A percentile compares a stretch with the other conserved stretches of the same genome.
These are phyloP conservation scores for Tinospora cordifolia DNA, from an alignment of 164 flowering plant genomes.

Conservation along the genomic window DNA sequence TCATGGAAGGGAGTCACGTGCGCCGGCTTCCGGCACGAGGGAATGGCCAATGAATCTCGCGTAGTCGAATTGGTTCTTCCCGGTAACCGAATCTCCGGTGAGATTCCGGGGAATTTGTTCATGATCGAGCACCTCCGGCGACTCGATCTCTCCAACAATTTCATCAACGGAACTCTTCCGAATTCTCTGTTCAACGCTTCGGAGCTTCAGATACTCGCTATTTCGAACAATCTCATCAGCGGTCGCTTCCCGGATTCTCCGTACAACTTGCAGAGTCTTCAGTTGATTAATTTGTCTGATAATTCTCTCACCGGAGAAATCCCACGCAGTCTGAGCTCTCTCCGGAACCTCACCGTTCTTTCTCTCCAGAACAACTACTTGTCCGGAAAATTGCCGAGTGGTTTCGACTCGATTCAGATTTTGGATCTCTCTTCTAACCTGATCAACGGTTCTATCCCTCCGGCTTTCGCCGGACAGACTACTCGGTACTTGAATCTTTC, in stretches of 20 bases:
- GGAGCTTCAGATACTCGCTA: conserved; percentile 46
- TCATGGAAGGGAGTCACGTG: conserved; percentile 75
- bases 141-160: conserved; percentile 78
- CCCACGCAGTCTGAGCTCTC: conserved; percentile 37
- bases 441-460: conserved; percentile 58
- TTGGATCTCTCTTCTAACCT: conserved; percentile 67
- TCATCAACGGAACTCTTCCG: conserved; percentile 74
- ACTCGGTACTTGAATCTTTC: conserved; percentile 61
- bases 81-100: conserved; percentile 48
- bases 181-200: conserved; percentile 40
- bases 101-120: conserved; percentile 54
- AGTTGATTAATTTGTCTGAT: conserved; percentile 62
- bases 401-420: conserved; percentile 30
- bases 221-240: conserved; percentile 62
- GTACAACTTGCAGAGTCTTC: conserved; percentile 32
- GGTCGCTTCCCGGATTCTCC: conserved; percentile 49
- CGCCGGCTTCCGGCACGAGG: conserved; percentile 11
- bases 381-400: conserved; percentile 40
- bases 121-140: conserved; percentile 42
- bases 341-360: conserved; percentile 41
- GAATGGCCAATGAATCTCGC: neutral
- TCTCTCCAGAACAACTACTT: conserved; percentile 60
- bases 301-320: conserved; percentile 66
- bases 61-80: conserved; percentile 43
- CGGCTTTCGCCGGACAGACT: conserved; percentile 40